A percentile compares a stretch with the other conserved stretches of the same genome.
Conservation (phyloP, 1,139 yeast genomes). For the Pneumocystis sp. region DNA sequence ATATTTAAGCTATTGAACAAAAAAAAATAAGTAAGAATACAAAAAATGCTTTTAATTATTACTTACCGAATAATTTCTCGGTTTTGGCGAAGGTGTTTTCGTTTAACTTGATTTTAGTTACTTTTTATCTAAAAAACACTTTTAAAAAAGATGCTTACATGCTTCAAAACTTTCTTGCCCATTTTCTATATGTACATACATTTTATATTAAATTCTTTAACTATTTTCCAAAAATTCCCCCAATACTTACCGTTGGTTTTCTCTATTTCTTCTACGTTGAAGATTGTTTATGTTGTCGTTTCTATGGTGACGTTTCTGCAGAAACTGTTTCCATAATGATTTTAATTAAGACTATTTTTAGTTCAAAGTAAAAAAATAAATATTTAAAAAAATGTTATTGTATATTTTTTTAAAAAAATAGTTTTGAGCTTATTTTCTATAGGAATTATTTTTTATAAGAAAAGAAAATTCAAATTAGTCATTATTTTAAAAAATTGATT, state of each 20-base stretch:
- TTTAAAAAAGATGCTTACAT: background rate
- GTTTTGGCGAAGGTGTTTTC: constrained; percentile 1
- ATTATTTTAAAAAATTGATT: too few species aligned
- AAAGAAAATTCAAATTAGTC: too few species aligned
- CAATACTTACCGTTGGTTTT: background rate
- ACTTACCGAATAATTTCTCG: background rate
- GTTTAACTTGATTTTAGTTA: background rate
- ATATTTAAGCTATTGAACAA: background rate
- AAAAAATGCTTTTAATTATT: background rate
- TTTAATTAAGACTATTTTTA: background rate
- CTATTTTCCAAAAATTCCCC: background rate
- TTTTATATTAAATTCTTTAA: background rate
- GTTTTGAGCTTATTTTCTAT: too few species aligned
- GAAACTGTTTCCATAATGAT: background rate
- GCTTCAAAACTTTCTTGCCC: background rate
- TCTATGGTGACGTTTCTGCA: background rate
- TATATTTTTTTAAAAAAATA: too few species aligned
- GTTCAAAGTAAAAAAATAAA: too few species aligned
- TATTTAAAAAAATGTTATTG: too few species aligned
- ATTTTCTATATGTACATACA: background rate
- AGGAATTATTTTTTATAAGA: too few species aligned
- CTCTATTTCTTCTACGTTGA: background rate
- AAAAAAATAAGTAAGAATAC: background rate
- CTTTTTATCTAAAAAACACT: background rate
- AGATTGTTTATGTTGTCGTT: background rate